Conservation (phyloP, 306 rosid genomes). For the Albizia julibrissin region DNA sequence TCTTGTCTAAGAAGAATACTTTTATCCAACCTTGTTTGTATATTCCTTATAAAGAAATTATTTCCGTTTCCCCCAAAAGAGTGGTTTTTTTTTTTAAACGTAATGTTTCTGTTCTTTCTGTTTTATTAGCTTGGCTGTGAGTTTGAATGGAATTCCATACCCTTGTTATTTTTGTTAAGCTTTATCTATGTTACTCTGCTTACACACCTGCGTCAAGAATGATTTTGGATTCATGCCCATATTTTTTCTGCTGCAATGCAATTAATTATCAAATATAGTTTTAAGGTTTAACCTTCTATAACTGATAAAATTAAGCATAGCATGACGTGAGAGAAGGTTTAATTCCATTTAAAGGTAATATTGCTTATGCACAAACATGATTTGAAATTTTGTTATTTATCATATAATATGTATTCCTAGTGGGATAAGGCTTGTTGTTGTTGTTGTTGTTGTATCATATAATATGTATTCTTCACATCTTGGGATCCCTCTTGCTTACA, state of each 20-base stretch:
- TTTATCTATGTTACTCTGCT: background rate
- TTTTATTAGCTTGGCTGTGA: too few species aligned
- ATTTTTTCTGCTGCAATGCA: background rate
- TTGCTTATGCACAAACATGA: background rate
- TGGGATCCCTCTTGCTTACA: background rate
- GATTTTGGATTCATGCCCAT: background rate
- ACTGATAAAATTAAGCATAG: conserved; percentile 1
- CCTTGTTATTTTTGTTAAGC: background rate
- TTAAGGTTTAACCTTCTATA: background rate
- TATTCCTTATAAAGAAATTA: background rate
- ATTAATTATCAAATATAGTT: conserved; percentile 7
- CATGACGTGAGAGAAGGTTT: conserved; percentile 17
- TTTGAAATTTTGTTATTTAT: background rate
- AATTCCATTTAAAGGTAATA: conserved; percentile 7
- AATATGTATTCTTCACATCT: background rate
- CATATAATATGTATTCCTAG: background rate
- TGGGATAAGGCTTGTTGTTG: too few species aligned
- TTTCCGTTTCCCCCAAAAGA: background rate
- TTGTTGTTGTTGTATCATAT: too few species aligned
- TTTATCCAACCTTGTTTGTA: background rate
- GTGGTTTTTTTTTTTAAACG: background rate
- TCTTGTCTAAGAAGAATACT: background rate
- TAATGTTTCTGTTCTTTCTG: too few species aligned
- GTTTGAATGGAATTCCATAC: too few species aligned
- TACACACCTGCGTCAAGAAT: background rate